Conservation (phyloP, 2,329 filamentous ascomycete genomes). For the Penicillium freii region DNA sequence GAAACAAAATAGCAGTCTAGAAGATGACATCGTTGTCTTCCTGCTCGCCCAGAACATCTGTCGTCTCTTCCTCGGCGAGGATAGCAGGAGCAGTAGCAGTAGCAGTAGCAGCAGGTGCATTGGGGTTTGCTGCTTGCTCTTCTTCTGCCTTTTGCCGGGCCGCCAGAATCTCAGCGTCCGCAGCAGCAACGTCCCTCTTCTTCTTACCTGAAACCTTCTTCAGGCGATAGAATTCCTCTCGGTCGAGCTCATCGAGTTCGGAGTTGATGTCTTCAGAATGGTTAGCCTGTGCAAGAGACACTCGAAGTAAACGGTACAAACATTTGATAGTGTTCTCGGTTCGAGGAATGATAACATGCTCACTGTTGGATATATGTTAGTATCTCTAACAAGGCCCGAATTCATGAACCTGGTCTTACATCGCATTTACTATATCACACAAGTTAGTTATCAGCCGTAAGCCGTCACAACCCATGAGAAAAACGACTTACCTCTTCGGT, state of each 20-base stretch:
- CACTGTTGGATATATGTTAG: constrained; percentile 32
- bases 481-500: constrained; percentile 70
- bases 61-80: constrained; percentile 42
- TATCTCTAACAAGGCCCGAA: background rate
- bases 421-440: constrained; percentile 72
- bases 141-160: constrained; percentile 30
- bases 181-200: constrained; percentile 69
- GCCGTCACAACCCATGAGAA: background rate
- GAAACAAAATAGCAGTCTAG: constrained; percentile 42
- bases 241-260: constrained; percentile 92
- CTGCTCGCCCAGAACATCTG: constrained; percentile 70
- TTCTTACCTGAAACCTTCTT: constrained; percentile 93
- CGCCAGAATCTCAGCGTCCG: constrained; percentile 72
- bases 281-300: background rate
- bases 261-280: constrained; percentile 80
- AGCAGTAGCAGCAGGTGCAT: constrained; percentile 36
- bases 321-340: constrained; percentile 99
- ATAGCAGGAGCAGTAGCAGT: constrained; percentile 42
- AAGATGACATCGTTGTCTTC: constrained; percentile 88
- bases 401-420: constrained; percentile 54
- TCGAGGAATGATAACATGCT: constrained; percentile 82
- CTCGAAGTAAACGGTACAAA: constrained; percentile 32
- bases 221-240: constrained; percentile 95
- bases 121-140: constrained; percentile 57
- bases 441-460: constrained; percentile 22